These are phyloP conservation scores for Hypoxylon sp. DNA, from an alignment of 2,329 filamentous ascomycete genomes.

Conservation along the genomic window DNA sequence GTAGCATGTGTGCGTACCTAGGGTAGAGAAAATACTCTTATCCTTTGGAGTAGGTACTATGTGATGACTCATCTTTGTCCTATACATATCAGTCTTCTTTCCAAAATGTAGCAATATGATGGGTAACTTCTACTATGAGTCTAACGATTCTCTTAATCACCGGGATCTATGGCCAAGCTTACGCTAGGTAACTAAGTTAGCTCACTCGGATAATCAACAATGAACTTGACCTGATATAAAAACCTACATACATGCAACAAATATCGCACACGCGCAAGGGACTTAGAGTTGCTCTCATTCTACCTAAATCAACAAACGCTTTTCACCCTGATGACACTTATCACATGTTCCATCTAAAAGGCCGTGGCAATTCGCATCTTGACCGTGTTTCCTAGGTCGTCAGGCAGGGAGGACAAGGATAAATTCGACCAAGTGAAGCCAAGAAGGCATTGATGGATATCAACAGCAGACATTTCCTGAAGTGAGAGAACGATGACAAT, in stretches of 20 bases:
- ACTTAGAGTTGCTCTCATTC: background rate
- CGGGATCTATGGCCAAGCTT: slow-evolving; percentile 1
- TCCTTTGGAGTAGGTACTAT: background rate
- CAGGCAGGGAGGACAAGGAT: background rate
- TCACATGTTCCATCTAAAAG: slow-evolving; percentile 6
- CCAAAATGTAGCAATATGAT: background rate
- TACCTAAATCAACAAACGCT: background rate
- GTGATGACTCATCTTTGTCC: slow-evolving; percentile 2
- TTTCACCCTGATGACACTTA: slow-evolving; percentile 5
- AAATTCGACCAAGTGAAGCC: slow-evolving; percentile 4
- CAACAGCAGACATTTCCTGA: slow-evolving; percentile 3
- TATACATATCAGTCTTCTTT: background rate
- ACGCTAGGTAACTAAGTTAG: background rate
- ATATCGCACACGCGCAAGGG: background rate
- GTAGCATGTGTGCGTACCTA: background rate
- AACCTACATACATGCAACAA: background rate
- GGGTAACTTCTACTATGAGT: slow-evolving; percentile 2
- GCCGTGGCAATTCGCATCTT: slow-evolving; percentile 8
- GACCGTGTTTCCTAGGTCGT: background rate
- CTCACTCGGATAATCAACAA: background rate
- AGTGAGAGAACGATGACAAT: slow-evolving; percentile 12
- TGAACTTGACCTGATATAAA: background rate
- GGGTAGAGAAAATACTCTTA: background rate
- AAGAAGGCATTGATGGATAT: slow-evolving; percentile 7
- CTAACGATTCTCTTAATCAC: background rate